These are phyloP conservation scores for Brassica balearica DNA, from an alignment of 441 rosid genomes.

Conservation along the genomic window DNA sequence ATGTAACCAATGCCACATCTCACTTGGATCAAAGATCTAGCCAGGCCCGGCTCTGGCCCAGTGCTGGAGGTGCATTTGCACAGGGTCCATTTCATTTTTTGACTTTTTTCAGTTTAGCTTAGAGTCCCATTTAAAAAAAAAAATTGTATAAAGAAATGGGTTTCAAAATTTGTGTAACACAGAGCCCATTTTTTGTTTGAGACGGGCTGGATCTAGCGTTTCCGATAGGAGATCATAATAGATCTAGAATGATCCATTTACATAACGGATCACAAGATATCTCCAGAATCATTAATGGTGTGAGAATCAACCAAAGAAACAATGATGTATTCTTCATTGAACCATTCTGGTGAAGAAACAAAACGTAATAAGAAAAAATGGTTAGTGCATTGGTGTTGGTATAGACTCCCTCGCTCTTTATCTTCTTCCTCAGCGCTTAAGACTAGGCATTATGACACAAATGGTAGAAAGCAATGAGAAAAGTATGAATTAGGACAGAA, in stretches of 20 bases:
- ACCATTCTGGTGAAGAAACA: not conserved
- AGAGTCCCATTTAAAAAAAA: too few species aligned
- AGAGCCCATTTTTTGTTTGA: too few species aligned
- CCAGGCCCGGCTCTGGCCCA: too few species aligned
- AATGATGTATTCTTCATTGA: not conserved
- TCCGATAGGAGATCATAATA: too few species aligned
- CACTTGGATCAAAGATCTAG: not conserved
- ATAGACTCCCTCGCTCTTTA: not conserved
- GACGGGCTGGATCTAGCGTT: too few species aligned
- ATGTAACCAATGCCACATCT: too few species aligned
- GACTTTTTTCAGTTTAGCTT: too few species aligned
- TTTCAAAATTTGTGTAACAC: too few species aligned
- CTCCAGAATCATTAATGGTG: not conserved
- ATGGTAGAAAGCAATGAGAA: not conserved
- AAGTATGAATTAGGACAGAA: too few species aligned
- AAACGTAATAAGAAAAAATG: not conserved
- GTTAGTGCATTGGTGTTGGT: not conserved
- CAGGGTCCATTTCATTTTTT: too few species aligned
- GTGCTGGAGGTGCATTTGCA: too few species aligned
- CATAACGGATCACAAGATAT: not conserved
- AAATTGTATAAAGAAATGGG: too few species aligned
- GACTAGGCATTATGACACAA: not conserved
- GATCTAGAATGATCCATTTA: not conserved
- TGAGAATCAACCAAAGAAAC: not conserved
- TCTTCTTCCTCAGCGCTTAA: not conserved